Percentiles rank a stretch among this genome's conserved stretches.
Conservation (phyloP, 129 eudicot species). For the Arctium lappa region DNA sequence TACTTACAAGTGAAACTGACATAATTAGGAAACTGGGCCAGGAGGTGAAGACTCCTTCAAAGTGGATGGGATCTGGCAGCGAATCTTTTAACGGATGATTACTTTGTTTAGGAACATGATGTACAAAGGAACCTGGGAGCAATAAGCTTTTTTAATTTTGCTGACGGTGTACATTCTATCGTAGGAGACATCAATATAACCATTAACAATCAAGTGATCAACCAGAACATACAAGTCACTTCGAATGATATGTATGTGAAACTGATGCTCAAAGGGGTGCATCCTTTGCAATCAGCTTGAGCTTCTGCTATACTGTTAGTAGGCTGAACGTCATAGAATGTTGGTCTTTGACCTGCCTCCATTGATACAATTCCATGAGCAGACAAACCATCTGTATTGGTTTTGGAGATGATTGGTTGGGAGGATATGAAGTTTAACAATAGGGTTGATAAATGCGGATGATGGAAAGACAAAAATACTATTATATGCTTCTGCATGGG, state of each 20-base stretch:
- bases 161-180: background rate
- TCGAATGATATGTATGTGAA: background rate
- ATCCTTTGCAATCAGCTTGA: background rate
- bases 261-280: background rate
- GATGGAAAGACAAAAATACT: background rate
- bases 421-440: background rate
- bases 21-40: background rate
- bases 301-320: background rate
- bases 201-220: background rate
- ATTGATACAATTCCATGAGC: background rate
- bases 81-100: background rate
- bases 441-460: background rate
- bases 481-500: background rate
- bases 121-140: background rate
- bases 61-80: background rate
- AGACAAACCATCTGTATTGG: background rate
- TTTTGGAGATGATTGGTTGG: background rate
- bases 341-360: background rate
- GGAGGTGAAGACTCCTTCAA: background rate
- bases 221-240: background rate
- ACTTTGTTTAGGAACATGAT: background rate
- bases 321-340: background rate
- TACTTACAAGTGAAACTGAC: background rate
- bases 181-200: background rate
- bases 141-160: background rate